Base-by-base conservation (phyloP, 2,329 filamentous ascomycete genomes). In the Exophiala dermatitidis region DNA sequence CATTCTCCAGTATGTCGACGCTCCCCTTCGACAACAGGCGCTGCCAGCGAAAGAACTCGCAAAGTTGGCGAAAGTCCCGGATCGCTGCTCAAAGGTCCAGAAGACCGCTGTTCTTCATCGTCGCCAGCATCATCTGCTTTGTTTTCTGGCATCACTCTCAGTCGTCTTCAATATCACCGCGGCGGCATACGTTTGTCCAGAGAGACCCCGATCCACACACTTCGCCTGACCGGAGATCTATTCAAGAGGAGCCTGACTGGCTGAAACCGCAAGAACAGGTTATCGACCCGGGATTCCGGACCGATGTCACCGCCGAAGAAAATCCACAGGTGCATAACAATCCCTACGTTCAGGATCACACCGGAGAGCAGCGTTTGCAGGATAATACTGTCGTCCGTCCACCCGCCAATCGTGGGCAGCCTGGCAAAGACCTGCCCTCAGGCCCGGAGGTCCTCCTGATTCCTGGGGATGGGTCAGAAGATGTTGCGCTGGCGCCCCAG, bases 31-130 rank as follows among this genome's bases (percentile, higher is more conserved):
- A 42, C 28, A 46, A 37, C 42, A 45, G 42, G 26, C 46, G 47
- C 28, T 54, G 52, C 41, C 46, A 50, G 41, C 52, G 52, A 34
- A 54, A 50, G 34, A 46, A 50, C 36, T 54, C 52, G 7, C 52
- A 54, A 30, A 54, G 41, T 36, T 54, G 52, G 52, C 46, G 52
- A 29, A 44, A 50, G 28, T 47, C 52, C 42, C 34, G 32, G 7
- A 30, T 46, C 19, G 8, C 38, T 28, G 19, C 47, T 10, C 52
- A 54, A 34, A 40, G 52, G 12, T 49, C 52, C 30, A 32, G 47
- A 5, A 46, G 52, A 40, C 47, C 47, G 5, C 29, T 54, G 8
- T 49, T 50, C 34, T 28, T 54, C 19, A 33, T 40, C 52, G 36
- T 54, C 10, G 52, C 42, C 28, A 41, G 41, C 36, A 50, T 54